Percentiles rank a stretch among this genome's conserved stretches.
Conservation (phyloP, 1,284 basidiomycete species). For the Boletus calvinii region DNA sequence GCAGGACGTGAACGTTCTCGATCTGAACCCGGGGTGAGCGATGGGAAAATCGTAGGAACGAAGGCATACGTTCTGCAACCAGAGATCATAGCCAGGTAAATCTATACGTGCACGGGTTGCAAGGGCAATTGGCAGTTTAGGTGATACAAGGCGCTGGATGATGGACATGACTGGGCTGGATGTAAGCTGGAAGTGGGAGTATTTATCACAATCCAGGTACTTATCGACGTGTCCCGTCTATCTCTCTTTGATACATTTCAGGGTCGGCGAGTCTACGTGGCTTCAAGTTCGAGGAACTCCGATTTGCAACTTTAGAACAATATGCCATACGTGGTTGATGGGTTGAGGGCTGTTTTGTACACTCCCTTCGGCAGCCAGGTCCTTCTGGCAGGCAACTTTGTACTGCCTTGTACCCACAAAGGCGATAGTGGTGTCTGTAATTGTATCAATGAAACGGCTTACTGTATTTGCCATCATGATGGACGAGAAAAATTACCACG, state of each 20-base stretch:
- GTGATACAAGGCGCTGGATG: slow-evolving; percentile 17
- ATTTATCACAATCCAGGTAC: neutral
- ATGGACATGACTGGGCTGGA: slow-evolving; percentile 12
- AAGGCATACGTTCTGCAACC: slow-evolving; percentile 20
- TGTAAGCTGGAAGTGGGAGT: neutral
- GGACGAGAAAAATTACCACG: neutral
- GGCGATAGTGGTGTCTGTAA: neutral
- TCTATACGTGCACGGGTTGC: slow-evolving; percentile 13
- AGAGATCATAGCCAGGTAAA: slow-evolving; percentile 26
- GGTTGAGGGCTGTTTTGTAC: neutral
- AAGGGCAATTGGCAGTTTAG: slow-evolving; percentile 19
- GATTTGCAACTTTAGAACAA: neutral
- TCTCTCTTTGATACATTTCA: neutral
- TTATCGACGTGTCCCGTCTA: neutral
- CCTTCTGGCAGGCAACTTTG: neutral
- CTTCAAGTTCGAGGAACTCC: neutral
- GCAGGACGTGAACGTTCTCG: slow-evolving; percentile 32
- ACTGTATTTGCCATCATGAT: too few relatives aligned
- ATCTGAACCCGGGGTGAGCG: slow-evolving; percentile 14
- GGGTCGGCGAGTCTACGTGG: neutral
- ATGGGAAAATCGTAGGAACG: neutral
- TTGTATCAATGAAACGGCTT: neutral
- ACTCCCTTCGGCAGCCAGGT: neutral
- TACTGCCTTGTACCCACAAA: neutral
- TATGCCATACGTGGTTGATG: neutral